Evolutionary conservation across 352 stramenopile species (phyloP), one percentile per base, ranked within the genome.

Genomic region (Globisporangium recalcitrans): DNA sequence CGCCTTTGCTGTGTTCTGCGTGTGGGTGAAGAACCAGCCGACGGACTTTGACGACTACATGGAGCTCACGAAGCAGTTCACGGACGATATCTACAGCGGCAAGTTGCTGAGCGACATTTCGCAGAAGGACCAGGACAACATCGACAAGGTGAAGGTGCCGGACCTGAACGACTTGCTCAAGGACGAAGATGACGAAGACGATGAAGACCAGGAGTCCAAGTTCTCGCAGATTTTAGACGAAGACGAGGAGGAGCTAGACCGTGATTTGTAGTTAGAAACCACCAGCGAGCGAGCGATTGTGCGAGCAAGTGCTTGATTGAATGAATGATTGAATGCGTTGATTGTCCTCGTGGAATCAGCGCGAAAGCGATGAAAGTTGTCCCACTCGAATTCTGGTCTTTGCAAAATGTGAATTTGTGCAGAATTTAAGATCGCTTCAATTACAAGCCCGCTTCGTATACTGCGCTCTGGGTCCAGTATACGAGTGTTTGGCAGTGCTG

Each of bases 31-130:
- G 62, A 98, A 98, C 62, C 97, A 99, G 76, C 97, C 97, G 11
- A 99, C 97, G 11, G 97, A 99, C 74, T 99, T 99, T 80, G 97
- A 99, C 87, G 96, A 97, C 5, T 99, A 99, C 83, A 98, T 99
- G 71, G 80, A 94, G 68, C 89, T 97, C 31, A 98, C 98, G 67
- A 98, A 98, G 71, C 97, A 99, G 75, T 99, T 99, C 71, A 97
- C 98, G 60, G 96, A 98, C 72, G 97, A 99, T 81, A 95, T 99
- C 65, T 99, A 99, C 85, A 97, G 95, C 34, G 97, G 97, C 65
- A 99, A 98, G 62, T 79, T 99, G 60, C 77, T 99, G 48, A 97
- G 91, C 42, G 97, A 99, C 75, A 98, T 99, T 69, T 98, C 95
- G 27, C 96, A 99, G 68, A 95, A 97, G 74, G 90, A 98, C 67